Conservation (phyloP, 257 asterid genomes). For the Nicotiana attenuata region DNA sequence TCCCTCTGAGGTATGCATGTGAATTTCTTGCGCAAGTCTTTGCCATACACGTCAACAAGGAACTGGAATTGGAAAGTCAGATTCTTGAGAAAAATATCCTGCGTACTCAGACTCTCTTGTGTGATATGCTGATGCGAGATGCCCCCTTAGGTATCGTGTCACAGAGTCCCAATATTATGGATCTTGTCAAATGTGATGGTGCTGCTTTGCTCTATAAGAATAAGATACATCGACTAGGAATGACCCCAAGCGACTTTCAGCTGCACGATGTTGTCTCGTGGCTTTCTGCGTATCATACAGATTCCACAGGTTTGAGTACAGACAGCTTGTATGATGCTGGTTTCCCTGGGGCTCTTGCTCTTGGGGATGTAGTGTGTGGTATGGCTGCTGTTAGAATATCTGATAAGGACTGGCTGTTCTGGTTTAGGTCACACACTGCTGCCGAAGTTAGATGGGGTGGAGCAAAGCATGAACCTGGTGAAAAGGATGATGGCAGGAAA, state of each 20-base stretch:
- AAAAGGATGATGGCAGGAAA: constrained; percentile 74
- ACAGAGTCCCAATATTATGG: constrained; percentile 84
- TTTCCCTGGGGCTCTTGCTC: constrained; percentile 81
- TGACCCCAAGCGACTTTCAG: constrained; percentile 63
- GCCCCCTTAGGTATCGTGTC: constrained; percentile 86
- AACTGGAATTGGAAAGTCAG: constrained; percentile 72
- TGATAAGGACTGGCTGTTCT: constrained; percentile 82
- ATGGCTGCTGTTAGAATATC: constrained; percentile 91
- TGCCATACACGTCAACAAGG: constrained; percentile 87
- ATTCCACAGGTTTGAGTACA: constrained; percentile 85
- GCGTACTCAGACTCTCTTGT: constrained; percentile 76
- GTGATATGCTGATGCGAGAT: constrained; percentile 87
- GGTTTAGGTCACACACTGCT: constrained; percentile 94
- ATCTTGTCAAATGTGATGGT: constrained; percentile 85
- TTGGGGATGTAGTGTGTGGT: constrained; percentile 77
- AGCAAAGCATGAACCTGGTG: constrained; percentile 73
- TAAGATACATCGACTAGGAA: constrained; percentile 50
- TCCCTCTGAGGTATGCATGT: constrained; percentile 93
- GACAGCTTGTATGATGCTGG: constrained; percentile 91
- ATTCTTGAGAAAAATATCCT: constrained; percentile 81
- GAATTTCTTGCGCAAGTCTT: constrained; percentile 94
- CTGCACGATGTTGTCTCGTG: constrained; percentile 73
- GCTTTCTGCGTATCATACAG: constrained; percentile 79
- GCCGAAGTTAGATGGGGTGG: constrained; percentile 88
- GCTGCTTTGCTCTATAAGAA: constrained; percentile 58